phyloP scores from a whole-genome alignment of 1,139 yeast genomes.

The Blastobotrys capitulatus region DNA sequence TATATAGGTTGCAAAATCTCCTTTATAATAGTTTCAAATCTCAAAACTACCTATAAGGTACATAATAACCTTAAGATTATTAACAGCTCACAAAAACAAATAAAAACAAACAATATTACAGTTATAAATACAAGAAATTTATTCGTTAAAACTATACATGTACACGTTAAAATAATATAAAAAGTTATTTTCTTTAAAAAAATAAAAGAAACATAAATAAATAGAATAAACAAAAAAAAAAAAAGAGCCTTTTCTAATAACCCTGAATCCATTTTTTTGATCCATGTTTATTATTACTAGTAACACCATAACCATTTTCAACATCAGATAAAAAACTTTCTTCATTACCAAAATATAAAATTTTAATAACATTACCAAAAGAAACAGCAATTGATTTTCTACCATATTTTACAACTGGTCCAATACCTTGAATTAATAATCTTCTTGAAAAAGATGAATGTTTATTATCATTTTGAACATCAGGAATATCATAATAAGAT shows the following conservation, averaged over 20 bases:
- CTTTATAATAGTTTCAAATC: not conserved
- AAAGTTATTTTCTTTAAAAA: no score
- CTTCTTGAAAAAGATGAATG: constrained; percentile 19
- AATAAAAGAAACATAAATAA: not conserved
- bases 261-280: constrained; percentile 3
- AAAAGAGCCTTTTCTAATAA: not conserved
- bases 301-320: constrained; percentile 8
- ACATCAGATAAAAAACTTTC: constrained; percentile 29
- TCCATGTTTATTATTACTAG: not conserved
- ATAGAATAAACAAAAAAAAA: not conserved
- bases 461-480: constrained; percentile 7
- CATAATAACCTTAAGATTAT: not conserved
- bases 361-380: constrained; percentile 66
- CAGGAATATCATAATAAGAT: constrained; percentile 55
- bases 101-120: not conserved
- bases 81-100: not conserved
- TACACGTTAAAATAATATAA: not conserved
- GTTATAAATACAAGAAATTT: no score
- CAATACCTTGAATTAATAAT: constrained; percentile 44
- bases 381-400: constrained; percentile 70
- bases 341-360: constrained; percentile 63
- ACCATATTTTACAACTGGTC: constrained; percentile 61
- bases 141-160: no score
- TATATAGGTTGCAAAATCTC: not conserved
- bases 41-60: not conserved